Base-by-base conservation (phyloP, 164 flowering plant genomes). In the Dillenia turbinata region DNA sequence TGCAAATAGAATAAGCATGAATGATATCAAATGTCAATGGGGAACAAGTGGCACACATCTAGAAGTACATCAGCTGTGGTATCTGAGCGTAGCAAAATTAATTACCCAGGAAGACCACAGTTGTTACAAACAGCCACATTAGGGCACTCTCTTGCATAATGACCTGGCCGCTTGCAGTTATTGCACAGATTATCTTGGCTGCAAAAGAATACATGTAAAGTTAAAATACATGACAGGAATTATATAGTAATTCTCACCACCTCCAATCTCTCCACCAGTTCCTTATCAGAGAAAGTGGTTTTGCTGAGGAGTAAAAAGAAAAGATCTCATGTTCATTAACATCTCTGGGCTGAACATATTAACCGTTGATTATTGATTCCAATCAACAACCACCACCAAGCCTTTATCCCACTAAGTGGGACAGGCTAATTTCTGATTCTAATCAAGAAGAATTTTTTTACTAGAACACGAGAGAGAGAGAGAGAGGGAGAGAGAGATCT, bases 121-220 rank as follows among this genome's bases (percentile, higher is more conserved):
- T 83, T 83, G 75, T 83, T 85, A 60, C 90, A 85, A 24, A 83
- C 72, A 26, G 80, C 82, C 52, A 75, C 81, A 77, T 83, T 83
- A 9, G 85, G 78, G 73, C 90, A 85, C 48, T 83, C 87, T 62
- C 87, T 79, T 54, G 85, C 90, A 81, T 59, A 85, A 72, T 85
- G 90, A 22, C 90, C 90, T 8, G 84, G 85, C 8, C 84, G 76
- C 70, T 79, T 85, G 73, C 90, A 85, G 59, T 85, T 85, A 72
- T 85, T 85, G 78, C 90, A 83, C 45, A 80, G 75, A 69, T 78
- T 72, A 59, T 44, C 71, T 55, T 75, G 81, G 67, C 88, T 81
- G 82, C 15, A 54, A 69, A 12, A 56, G 2, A 22, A 65, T 45
- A 14, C 17, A 14, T 40, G 9, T 33, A 47, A 12, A 8, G 12